Base-by-base conservation (phyloP, 148 eudicot genomes). In the Camellia granthamiana region DNA sequence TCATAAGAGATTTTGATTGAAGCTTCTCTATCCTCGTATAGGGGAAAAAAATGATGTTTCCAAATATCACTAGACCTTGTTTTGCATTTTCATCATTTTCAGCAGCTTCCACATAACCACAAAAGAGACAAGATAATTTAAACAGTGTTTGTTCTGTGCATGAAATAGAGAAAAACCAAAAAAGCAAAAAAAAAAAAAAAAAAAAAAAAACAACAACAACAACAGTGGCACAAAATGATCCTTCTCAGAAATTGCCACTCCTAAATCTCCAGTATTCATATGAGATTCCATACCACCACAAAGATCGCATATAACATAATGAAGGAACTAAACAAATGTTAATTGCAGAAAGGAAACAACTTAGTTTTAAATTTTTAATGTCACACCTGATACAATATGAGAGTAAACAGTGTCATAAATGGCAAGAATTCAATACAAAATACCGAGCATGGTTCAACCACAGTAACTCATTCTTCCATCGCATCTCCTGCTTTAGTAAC, bases 401-500 rank as follows among this genome's bases (percentile, higher is more conserved):
- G 16, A 64, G 0, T 14, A 8, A 41, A 51, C 0, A 14, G 18
- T 6, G 16, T 51, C 16, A 6, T 41, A 59, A 75, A 16, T 67
- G 30, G 18, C 56, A 73, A 46, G 66, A 65, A 80, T 7, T 52
- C 69, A 42, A 64, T 60, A 64, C 30, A 80, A 51, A 74, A 65
- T 8, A 21, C 58, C 2, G 51, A 41, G 7, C 61, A 47, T 12
- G 30, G 49, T 46, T 42, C 67, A 43, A 65, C 65, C 51, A 15
- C 41, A 49, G 6, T 76, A 76, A 41, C 66, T 88, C 83, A 88
- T 74, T 94, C 97, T 85, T 94, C 98, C 95, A 94, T 94, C 18
- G 94, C 97, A 65, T 92, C 98, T 59, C 94, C 95, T 38, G 88
- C 92, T 80, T 86, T 91, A 21, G 83, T 76, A 23, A 84, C 93